Evolutionary conservation across 805 yeast species (phyloP).

Genomic region (Clavispora santaluciae): DNA sequence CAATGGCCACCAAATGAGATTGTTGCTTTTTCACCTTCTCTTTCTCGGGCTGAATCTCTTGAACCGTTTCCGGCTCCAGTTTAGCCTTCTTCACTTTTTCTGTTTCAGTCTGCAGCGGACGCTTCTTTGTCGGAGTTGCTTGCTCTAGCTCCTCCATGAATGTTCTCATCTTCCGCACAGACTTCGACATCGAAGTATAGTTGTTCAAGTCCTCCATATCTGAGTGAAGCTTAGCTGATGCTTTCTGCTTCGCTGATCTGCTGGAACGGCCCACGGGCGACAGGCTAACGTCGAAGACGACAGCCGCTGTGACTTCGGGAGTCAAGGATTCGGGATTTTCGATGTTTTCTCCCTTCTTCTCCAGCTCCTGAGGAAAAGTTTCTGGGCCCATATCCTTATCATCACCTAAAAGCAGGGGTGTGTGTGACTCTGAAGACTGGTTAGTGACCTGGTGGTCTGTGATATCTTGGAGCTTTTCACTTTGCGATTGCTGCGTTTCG

Average conservation of each 20-base stretch:
- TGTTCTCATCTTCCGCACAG: conserved; percentile 35
- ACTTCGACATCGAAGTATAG: conserved; percentile 49
- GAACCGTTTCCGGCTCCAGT: not conserved
- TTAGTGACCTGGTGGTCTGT: not conserved
- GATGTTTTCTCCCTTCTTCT: too few species aligned
- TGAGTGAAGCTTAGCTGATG: conserved; percentile 59
- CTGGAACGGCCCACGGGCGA: conserved; percentile 13
- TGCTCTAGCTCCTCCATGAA: conserved; percentile 33
- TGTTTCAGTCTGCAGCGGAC: conserved; percentile 1
- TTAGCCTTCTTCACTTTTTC: not conserved
- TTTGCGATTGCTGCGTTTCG: not conserved
- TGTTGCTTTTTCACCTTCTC: conserved; percentile 15
- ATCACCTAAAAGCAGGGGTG: conserved; percentile 5
- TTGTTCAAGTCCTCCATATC: conserved; percentile 65
- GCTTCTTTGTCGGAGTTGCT: conserved; percentile 5
- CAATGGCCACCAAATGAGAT: conserved; percentile 44
- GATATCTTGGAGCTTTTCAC: not conserved
- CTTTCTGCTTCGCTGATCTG: conserved; percentile 62
- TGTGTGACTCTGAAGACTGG: not conserved
- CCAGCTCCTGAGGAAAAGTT: too few species aligned
- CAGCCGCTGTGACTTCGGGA: too few species aligned
- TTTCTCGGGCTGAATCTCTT: not conserved
- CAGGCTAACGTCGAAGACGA: not conserved
- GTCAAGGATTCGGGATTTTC: too few species aligned
- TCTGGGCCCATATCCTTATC: conserved; percentile 3